These are phyloP conservation scores for Phoma sp. DNA, from an alignment of 2,329 filamentous ascomycete genomes.

Conservation along the genomic window DNA sequence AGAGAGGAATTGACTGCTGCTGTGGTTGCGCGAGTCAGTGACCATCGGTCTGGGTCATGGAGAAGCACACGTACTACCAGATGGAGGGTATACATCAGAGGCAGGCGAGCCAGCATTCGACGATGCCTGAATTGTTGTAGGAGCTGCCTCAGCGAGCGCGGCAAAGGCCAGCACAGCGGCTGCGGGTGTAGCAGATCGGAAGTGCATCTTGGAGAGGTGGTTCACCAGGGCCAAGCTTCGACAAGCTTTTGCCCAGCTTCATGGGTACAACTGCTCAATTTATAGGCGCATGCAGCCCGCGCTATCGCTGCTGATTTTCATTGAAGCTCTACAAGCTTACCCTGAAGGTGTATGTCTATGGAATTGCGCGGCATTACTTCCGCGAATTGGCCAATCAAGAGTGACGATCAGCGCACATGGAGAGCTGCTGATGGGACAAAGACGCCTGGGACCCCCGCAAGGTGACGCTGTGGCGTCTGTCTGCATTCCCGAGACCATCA, in stretches of 20 bases:
- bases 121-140: conserved; percentile 25
- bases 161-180: conserved; percentile 22
- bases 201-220: conserved; percentile 7
- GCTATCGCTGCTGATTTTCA: background rate
- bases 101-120: conserved; percentile 25
- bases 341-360: conserved; percentile 8
- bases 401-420: conserved; percentile 5
- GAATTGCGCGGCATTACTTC: conserved; percentile 8
- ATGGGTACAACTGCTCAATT: conserved; percentile 11
- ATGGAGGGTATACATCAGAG: conserved; percentile 32
- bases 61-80: conserved; percentile 29
- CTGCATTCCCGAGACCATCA: background rate
- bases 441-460: background rate
- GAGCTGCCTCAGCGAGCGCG: conserved; percentile 18
- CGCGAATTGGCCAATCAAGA: conserved; percentile 14
- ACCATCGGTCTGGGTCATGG: background rate
- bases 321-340: conserved; percentile 10
- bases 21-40: conserved; percentile 16
- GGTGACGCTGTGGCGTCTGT: conserved; percentile 15
- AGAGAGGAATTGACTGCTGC: conserved; percentile 32
- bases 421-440: background rate
- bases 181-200: conserved; percentile 9
- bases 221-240: conserved; percentile 20
- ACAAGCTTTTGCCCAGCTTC: conserved; percentile 33
- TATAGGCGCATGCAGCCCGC: conserved; percentile 17